Base-by-base conservation (phyloP, 306 rosid genomes). In the Fragaria iinumae region DNA sequence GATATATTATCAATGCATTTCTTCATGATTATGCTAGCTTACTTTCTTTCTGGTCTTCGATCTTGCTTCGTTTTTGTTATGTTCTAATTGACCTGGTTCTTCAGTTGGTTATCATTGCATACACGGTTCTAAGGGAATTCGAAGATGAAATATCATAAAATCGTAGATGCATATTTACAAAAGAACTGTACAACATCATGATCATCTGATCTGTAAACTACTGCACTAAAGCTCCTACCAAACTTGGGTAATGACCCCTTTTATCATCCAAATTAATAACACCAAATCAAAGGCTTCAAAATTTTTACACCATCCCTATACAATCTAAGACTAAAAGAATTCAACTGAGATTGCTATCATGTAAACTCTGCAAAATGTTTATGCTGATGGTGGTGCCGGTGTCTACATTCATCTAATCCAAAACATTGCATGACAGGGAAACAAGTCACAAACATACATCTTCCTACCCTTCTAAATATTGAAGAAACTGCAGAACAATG, bases 401-500 rank as follows among this genome's bases (percentile, higher is more conserved):
- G 96, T 69, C 83, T 81, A 39, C 68, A 78, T 47, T 86, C 89
- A 81, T 87, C 96, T 70, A 86, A 84, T 65, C 91, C 90, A 74
- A 87, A 71, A 23, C 93, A 91, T 76, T 52, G 88, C 36, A 91
- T 72, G 47, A 87, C 67, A 82, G 96, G 93, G 83, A 81, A 89
- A 73, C 91, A 91, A 14, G 88, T 53, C 70, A 87, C 88, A 74
- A 91, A 89, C 84, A 91, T 73, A 67, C 91, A 91, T 72, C 93
- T 87, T 77, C 90, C 86, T 38, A 91, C 76, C 53, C 93, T 86
- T 84, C 85, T 82, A 53, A 83, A 84, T 74, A 89, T 59, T 67
- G 78, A 67, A 6, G 91, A 87, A 5, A 82, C 83, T 36, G 71
- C 74, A 78, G 75, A 74, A 77, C 81, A 65, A 12, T 89, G 84